Conservation (phyloP, 371 early-diverging fungal species). For the Mortierella sp. region DNA sequence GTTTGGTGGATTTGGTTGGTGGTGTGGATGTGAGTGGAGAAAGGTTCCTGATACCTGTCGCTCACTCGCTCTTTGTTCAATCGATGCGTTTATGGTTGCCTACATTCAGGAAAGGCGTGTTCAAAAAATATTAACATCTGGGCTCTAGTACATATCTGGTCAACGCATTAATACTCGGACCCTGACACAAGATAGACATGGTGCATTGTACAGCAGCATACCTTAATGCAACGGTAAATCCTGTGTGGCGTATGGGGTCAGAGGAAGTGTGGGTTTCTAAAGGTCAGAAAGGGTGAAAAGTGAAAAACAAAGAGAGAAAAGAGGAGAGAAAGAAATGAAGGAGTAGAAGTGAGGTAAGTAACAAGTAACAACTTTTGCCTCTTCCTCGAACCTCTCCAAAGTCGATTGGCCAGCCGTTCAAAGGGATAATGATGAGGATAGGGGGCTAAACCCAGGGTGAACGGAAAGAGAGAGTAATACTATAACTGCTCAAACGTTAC, state of each 20-base stretch:
- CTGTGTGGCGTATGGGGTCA: not conserved
- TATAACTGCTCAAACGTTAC: slow-evolving; percentile 1
- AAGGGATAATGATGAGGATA: not conserved
- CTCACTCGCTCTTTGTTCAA: no score
- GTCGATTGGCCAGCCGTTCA: not conserved
- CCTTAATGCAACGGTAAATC: no score
- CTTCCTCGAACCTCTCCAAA: not conserved
- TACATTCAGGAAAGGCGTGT: no score
- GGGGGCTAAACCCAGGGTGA: not conserved
- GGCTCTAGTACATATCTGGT: no score
- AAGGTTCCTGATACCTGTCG: no score
- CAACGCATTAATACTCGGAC: no score
- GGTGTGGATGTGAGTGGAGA: not conserved
- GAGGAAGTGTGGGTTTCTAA: not conserved
- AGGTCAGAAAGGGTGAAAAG: not conserved
- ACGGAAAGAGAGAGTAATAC: not conserved
- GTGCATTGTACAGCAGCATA: no score
- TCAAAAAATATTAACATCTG: no score
- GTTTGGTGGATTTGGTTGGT: not conserved
- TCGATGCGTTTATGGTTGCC: no score
- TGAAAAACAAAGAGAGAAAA: not conserved
- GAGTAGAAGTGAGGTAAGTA: not conserved
- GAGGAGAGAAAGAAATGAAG: not conserved
- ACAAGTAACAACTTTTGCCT: not conserved
- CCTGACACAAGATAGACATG: no score